These are phyloP conservation scores for Cutaneotrichosporon mucoides DNA, from an alignment of 1,284 basidiomycete genomes.

Conservation along the genomic window DNA sequence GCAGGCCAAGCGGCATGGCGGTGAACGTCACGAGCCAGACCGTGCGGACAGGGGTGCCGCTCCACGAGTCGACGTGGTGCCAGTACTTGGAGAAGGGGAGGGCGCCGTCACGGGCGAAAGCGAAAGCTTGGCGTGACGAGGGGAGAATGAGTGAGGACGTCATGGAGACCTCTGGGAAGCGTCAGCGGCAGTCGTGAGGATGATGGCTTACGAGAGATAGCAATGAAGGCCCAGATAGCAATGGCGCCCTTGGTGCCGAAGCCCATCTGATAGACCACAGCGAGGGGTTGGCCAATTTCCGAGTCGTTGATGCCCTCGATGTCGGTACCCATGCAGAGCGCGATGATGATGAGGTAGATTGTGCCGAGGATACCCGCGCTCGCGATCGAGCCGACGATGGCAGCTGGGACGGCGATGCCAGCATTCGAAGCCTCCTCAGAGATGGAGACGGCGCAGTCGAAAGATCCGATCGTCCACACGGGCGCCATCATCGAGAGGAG, in stretches of 20 bases:
- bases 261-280: conserved; percentile 42
- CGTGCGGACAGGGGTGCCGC: conserved; percentile 37
- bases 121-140: conserved; percentile 60
- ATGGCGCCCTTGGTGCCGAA: conserved; percentile 49
- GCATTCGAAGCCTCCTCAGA: conserved; percentile 70
- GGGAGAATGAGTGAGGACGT: conserved; percentile 40
- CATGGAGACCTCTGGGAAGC: conserved; percentile 30
- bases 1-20: conserved; percentile 34
- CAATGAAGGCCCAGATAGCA: conserved; percentile 47
- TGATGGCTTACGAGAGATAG: conserved; percentile 19
- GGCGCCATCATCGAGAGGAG: conserved; percentile 70
- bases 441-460: conserved; percentile 66
- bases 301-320: conserved; percentile 58
- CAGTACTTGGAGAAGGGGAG: conserved; percentile 67
- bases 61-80: conserved; percentile 30
- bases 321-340: conserved; percentile 56
- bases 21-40: conserved; percentile 39
- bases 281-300: conserved; percentile 61
- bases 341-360: conserved; percentile 30
- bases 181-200: background rate
- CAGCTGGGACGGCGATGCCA: conserved; percentile 61
- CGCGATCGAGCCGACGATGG: conserved; percentile 61
- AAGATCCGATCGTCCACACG: conserved; percentile 65
- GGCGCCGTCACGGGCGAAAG: conserved; percentile 63
- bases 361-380: conserved; percentile 61